Evolutionary conservation across 2,329 filamentous ascomycete genomes (phyloP).

Genomic region (Penicillium sp.): DNA sequence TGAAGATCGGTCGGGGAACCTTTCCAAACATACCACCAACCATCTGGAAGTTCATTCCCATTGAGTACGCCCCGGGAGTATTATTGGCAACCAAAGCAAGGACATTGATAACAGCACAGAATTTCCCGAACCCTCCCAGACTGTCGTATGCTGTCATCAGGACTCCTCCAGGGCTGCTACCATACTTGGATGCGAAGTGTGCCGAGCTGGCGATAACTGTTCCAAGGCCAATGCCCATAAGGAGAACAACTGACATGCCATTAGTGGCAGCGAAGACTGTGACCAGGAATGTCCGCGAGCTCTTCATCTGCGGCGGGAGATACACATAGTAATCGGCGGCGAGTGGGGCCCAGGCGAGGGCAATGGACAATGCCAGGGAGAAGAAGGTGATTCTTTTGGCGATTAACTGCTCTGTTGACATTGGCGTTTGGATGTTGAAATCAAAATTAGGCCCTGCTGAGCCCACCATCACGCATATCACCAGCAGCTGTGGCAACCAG

Average conservation of each 20-base stretch:
- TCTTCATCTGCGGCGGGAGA: constrained; percentile 37
- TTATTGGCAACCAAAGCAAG: constrained; percentile 45
- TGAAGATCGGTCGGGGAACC: constrained; percentile 44
- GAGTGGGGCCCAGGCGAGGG: constrained; percentile 34
- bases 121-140: constrained; percentile 42
- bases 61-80: constrained; percentile 45
- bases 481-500: constrained; percentile 43
- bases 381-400: constrained; percentile 38
- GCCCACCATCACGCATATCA: constrained; percentile 40
- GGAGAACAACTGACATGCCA: constrained; percentile 33
- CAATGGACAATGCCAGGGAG: constrained; percentile 34
- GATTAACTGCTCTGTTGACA: constrained; percentile 25
- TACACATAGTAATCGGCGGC: constrained; percentile 46
- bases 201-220: constrained; percentile 35
- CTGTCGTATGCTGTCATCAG: constrained; percentile 38
- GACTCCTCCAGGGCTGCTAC: constrained; percentile 34
- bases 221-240: constrained; percentile 43
- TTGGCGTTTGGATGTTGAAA: constrained; percentile 29
- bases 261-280: constrained; percentile 36
- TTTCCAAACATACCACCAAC: constrained; percentile 36
- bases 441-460: constrained; percentile 39
- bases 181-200: constrained; percentile 15
- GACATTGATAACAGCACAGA: constrained; percentile 44
- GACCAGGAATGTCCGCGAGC: constrained; percentile 36
- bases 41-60: constrained; percentile 45